Evolutionary conservation across 257 asterid species (phyloP), one percentile per base, ranked within the genome.

Genomic region (Solanum paucissectum): DNA sequence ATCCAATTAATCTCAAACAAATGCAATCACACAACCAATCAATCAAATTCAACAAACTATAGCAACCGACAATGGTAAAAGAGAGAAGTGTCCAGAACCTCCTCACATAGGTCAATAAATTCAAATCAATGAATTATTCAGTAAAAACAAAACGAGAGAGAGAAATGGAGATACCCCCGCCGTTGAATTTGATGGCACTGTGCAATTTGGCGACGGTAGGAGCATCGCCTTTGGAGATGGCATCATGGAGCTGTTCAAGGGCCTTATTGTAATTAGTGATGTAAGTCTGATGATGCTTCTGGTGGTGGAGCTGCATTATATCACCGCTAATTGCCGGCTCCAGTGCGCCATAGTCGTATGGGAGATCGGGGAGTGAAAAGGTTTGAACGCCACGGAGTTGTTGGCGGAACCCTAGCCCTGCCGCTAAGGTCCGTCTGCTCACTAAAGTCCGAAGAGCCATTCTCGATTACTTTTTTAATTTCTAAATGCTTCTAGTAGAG

Each of bases 211-310:
- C 96, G 34, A 90, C 91, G 84, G 96, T 83, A 85, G 95, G 83
- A 16, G 94, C 91, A 34, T 96, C 99, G 25, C 96, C 98, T 88
- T 92, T 93, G 60, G 93, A 29, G 46, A 93, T 87, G 72, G 98
- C 99, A 42, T 90, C 89, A 79, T 94, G 93, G 60, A 96, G 98
- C 92, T 94, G 98, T 89, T 96, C 98, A 16, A 96, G 92, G 44
- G 98, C 97, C 77, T 95, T 95, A 77, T 96, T 96, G 94, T 91
- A 96, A 90, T 96, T 96, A 62, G 98, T 95, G 90, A 96, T 87
- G 92, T 96, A 96, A 85, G 99, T 86, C 91, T 94, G 98, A 87
- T 96, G 99, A 84, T 96, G 99, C 93, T 95, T 96, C 94, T 96
- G 97, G 93, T 96, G 98, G 93, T 95, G 99, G 83, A 96, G 92